Base-by-base conservation (phyloP, 129 eudicot species). In the Centella asiatica region DNA sequence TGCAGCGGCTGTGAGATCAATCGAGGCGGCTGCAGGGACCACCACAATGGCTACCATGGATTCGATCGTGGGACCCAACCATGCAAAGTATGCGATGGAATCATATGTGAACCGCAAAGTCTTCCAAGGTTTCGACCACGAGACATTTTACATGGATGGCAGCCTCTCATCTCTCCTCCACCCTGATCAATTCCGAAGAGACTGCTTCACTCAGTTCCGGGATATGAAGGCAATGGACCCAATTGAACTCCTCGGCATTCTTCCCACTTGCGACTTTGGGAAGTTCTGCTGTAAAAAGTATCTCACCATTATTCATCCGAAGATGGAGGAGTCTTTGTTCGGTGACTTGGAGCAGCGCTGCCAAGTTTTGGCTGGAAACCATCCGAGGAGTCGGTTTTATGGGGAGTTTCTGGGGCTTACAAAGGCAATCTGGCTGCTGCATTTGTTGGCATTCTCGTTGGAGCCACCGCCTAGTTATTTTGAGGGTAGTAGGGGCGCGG, bases 211-310 rank as follows among this genome's bases (percentile, higher is more conserved):
- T 5, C 93, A 92, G 63, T 92, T 69, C 71, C 59, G 82, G 6
- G 90, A 92, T 75, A 92, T 92, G 98, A 92, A 92, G 57, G 80
- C 96, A 53, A 77, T 87, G 84, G 98, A 92, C 69, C 94, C 98
- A 6, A 66, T 73, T 47, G 96, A 92, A 65, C 87, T 92, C 44
- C 77, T 92, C 1, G 83, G 87, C 50, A 82, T 87, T 36, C 63
- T 87, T 6, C 98, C 98, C 1, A 80, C 81, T 2, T 87, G 90
- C 42, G 81, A 81, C 44, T 92, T 92, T 34, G 96, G 96, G 12
- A 83, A 81, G 54, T 92, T 92, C 65, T 87, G 98, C 57, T 68
- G 68, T 65, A 87, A 87, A 39, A 87, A 87, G 73, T 92, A 87
- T 64, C 79, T 87, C 14, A 76, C 94, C 25, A 76, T 92, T 12